A percentile compares a stretch with the other conserved stretches of the same genome.
These are phyloP conservation scores for Colletotrichum australisinense DNA, from an alignment of 2,329 filamentous ascomycete species.

Conservation along the genomic window DNA sequence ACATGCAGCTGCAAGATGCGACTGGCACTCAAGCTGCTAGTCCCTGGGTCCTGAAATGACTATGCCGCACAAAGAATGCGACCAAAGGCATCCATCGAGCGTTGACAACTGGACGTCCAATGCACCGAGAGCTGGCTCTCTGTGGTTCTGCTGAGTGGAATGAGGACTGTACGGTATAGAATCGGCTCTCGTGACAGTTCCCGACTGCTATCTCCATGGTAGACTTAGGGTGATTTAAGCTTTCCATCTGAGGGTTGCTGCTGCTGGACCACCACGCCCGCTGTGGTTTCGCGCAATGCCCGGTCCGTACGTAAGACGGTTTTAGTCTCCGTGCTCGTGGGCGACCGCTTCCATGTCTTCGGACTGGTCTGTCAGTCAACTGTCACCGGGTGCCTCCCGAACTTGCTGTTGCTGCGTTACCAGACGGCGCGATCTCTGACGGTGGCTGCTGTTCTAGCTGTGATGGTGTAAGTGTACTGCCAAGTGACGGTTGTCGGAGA, in stretches of 20 bases:
- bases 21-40: constrained; percentile 21
- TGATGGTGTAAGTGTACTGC: constrained; percentile 2
- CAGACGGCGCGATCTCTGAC: constrained; percentile 4
- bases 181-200: background rate
- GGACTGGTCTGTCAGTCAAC: constrained; percentile 1
- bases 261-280: constrained; percentile 20
- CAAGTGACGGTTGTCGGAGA: constrained; percentile 10
- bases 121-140: background rate
- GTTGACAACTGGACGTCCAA: background rate
- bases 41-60: constrained; percentile 14
- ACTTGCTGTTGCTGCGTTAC: constrained; percentile 20
- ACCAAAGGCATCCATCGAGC: constrained; percentile 9
- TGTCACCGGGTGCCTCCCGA: constrained; percentile 11
- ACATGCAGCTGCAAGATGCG: constrained; percentile 28
- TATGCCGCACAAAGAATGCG: constrained; percentile 20
- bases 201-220: background rate
- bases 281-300: constrained; percentile 31
- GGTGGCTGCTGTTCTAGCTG: constrained; percentile 2
- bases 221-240: constrained; percentile 13
- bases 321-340: constrained; percentile 24
- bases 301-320: constrained; percentile 21
- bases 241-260: constrained; percentile 25
- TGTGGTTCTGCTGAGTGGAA: background rate
- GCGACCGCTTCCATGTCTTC: background rate
- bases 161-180: background rate